Evolutionary conservation across 202 grass and related monocot genomes (phyloP).

Genomic region (Saccharum hybrid): DNA sequence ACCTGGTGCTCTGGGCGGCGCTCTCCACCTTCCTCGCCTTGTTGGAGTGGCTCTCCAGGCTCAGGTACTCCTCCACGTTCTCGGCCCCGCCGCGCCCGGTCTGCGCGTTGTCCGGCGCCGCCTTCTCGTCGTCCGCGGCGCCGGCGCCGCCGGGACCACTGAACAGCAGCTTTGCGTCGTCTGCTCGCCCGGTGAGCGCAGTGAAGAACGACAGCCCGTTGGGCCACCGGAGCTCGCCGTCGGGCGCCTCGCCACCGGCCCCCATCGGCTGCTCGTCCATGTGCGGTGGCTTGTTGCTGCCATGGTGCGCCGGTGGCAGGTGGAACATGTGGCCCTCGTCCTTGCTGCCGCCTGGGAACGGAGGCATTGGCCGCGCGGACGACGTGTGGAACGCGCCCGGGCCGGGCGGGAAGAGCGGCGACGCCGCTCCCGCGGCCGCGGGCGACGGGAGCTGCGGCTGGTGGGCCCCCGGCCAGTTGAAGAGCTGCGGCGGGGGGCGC

Average conservation of each 20-base stretch:
- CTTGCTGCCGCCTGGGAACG: conserved; percentile 41
- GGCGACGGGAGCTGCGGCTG: conserved; percentile 47
- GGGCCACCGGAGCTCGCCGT: conserved; percentile 80
- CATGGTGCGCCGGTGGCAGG: conserved; percentile 51
- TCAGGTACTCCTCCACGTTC: conserved; percentile 78
- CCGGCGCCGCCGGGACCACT: conserved; percentile 20
- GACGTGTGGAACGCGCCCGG: conserved; percentile 53
- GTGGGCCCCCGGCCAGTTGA: conserved; percentile 54
- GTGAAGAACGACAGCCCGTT: conserved; percentile 95
- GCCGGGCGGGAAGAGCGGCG: conserved; percentile 43
- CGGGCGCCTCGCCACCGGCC: conserved; percentile 49
- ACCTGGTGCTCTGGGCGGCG: conserved; percentile 61
- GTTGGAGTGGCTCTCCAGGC: conserved; percentile 80
- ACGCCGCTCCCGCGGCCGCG: conserved; percentile 29
- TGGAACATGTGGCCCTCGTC: conserved; percentile 63
- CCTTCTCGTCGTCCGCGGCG: conserved; percentile 36
- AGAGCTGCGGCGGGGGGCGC: conserved; percentile 52
- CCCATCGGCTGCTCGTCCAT: conserved; percentile 59
- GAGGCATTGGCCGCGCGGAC: conserved; percentile 41
- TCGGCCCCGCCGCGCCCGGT: conserved; percentile 52
- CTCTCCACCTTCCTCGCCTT: conserved; percentile 73
- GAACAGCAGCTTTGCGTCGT: conserved; percentile 76
- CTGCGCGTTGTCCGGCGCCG: conserved; percentile 15
- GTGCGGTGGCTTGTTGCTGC: conserved; percentile 44
- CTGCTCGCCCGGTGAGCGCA: conserved; percentile 74